These are phyloP conservation scores for Astrothelium subdiscretum DNA, from an alignment of 495 filamentous ascomycete genomes.

Conservation along the genomic window DNA sequence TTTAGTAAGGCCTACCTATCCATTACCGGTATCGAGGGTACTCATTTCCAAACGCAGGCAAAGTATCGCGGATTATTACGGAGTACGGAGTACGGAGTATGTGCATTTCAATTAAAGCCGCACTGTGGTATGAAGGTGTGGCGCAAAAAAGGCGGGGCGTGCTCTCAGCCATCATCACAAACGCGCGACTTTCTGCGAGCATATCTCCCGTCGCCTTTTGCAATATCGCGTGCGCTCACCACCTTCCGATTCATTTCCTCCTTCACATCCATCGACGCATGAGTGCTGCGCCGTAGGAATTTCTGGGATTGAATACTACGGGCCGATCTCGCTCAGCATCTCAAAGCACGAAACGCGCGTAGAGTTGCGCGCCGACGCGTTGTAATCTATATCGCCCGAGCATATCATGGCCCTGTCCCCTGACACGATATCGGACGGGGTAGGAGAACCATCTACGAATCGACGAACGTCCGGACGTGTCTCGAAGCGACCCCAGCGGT, in stretches of 20 bases:
- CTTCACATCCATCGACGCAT: not conserved
- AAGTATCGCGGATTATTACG: not conserved
- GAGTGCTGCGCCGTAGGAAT: not conserved
- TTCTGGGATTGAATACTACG: not conserved
- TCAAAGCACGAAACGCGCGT: not conserved
- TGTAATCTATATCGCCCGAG: not conserved
- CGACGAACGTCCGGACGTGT: constrained; percentile 40
- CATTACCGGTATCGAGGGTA: not conserved
- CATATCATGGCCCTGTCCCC: not conserved
- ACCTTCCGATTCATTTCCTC: not conserved
- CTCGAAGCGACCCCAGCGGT: constrained; percentile 59
- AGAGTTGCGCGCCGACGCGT: not conserved
- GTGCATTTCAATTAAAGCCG: not conserved
- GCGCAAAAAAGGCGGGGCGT: constrained; percentile 2
- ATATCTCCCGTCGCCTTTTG: not conserved
- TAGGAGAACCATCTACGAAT: not conserved
- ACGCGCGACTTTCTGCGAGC: not conserved
- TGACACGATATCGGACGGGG: not conserved
- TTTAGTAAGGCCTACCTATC: constrained; percentile 8
- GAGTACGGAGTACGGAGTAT: too few relatives aligned
- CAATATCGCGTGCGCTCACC: not conserved
- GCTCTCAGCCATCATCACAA: not conserved
- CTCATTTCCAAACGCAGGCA: too few relatives aligned
- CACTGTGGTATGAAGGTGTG: not conserved
- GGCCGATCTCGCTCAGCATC: not conserved